Conservation (phyloP, 2,329 filamentous ascomycete species). For the Penicillium sp. region DNA sequence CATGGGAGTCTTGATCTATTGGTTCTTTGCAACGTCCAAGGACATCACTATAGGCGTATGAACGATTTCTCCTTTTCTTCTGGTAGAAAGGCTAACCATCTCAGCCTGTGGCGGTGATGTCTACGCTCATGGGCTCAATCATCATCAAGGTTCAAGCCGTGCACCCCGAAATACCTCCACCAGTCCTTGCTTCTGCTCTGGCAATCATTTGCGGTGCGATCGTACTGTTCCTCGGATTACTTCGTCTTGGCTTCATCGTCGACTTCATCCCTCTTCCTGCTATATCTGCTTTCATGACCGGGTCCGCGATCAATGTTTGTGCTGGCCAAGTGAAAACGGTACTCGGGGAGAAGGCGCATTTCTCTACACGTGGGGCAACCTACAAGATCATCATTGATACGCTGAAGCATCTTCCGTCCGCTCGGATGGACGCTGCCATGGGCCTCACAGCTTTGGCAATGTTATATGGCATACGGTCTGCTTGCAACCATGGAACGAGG, state of each 20-base stretch:
- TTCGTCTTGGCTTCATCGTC: conserved; percentile 60
- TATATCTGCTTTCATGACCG: conserved; percentile 9
- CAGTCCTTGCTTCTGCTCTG: conserved; percentile 73
- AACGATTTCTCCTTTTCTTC: conserved; percentile 21
- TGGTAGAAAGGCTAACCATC: background rate
- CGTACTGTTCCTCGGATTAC: conserved; percentile 70
- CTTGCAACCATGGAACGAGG: conserved; percentile 62
- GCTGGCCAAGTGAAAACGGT: conserved; percentile 6
- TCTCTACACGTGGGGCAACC: conserved; percentile 70
- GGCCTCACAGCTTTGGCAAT: conserved; percentile 72
- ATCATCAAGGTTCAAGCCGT: conserved; percentile 60
- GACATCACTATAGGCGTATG: conserved; percentile 90
- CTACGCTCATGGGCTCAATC: conserved; percentile 78
- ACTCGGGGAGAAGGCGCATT: conserved; percentile 54
- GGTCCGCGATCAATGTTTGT: conserved; percentile 9
- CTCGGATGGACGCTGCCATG: conserved; percentile 73
- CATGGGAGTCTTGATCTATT: conserved; percentile 87
- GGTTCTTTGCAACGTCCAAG: conserved; percentile 95
- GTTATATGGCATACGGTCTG: conserved; percentile 69
- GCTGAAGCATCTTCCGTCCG: conserved; percentile 63
- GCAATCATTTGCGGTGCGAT: conserved; percentile 73
- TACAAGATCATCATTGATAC: conserved; percentile 79
- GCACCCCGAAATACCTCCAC: conserved; percentile 53
- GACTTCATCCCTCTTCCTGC: conserved; percentile 10
- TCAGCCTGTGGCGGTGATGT: conserved; percentile 87